Evolutionary conservation across 495 filamentous ascomycete genomes (phyloP).

Genomic region (Cenococcum geophilum): DNA sequence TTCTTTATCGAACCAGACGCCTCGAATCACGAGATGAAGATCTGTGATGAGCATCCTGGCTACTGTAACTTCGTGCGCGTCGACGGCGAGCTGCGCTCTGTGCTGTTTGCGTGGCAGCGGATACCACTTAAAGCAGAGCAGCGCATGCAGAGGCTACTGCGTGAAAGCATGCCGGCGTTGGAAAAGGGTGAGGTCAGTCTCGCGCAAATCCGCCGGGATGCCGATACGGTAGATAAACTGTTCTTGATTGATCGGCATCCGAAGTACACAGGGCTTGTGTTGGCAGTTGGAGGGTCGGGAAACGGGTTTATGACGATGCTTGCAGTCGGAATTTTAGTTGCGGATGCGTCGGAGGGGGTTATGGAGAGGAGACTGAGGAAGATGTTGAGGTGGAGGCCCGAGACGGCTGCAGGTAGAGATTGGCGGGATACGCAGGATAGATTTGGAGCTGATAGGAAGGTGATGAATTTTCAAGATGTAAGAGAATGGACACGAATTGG

Average conservation of each 20-base stretch:
- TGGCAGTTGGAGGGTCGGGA: constrained; percentile 49
- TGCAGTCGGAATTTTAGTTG: constrained; percentile 45
- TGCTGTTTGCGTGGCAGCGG: constrained; percentile 46
- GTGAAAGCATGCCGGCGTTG: constrained; percentile 49
- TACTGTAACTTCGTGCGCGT: constrained; percentile 46
- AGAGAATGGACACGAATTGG: constrained; percentile 29
- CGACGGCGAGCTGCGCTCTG: constrained; percentile 32
- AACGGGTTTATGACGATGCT: constrained; percentile 50
- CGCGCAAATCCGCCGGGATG: constrained; percentile 51
- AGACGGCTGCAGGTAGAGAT: constrained; percentile 43
- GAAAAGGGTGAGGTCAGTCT: constrained; percentile 44
- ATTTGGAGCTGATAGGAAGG: constrained; percentile 41
- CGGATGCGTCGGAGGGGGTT: constrained; percentile 43
- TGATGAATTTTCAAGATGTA: constrained; percentile 48
- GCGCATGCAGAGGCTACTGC: constrained; percentile 42
- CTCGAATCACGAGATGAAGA: constrained; percentile 47
- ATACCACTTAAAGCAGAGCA: constrained; percentile 45
- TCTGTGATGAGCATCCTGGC: constrained; percentile 53
- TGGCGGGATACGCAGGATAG: constrained; percentile 48
- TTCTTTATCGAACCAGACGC: constrained; percentile 53
- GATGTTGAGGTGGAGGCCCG: constrained; percentile 49
- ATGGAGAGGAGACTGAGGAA: constrained; percentile 39
- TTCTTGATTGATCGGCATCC: constrained; percentile 47
- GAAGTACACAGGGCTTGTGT: constrained; percentile 39
- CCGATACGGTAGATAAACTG: constrained; percentile 48